A percentile compares a stretch with the other conserved stretches of the same genome.
These are phyloP conservation scores for Arabidopsis hybrid DNA, from an alignment of 441 rosid species.

Conservation along the genomic window DNA sequence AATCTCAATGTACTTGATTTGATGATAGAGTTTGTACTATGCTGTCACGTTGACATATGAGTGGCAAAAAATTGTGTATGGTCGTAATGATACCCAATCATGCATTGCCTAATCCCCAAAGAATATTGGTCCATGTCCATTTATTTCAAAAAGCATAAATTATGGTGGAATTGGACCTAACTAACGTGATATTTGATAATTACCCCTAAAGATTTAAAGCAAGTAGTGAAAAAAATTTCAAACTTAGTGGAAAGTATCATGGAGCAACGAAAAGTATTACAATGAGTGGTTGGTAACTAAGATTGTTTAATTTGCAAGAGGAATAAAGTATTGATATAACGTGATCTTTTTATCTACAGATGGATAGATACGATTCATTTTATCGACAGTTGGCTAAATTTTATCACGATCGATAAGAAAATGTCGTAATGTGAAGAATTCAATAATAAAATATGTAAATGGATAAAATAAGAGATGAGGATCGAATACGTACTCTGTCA, in stretches of 20 bases:
- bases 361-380: not conserved
- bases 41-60: slow-evolving; percentile 25
- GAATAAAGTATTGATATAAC: not conserved
- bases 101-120: slow-evolving; percentile 12
- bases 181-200: slow-evolving; percentile 8
- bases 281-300: not conserved
- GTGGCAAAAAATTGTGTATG: slow-evolving; percentile 11
- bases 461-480: slow-evolving; percentile 12
- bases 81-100: slow-evolving; percentile 23
- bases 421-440: not conserved
- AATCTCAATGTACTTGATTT: slow-evolving; percentile 10
- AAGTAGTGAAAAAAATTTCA: slow-evolving; percentile 10
- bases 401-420: slow-evolving; percentile 27
- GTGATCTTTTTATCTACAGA: slow-evolving; percentile 10
- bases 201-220: not conserved
- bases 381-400: slow-evolving; percentile 26
- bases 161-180: slow-evolving; percentile 15
- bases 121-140: slow-evolving; percentile 13
- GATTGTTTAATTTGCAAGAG: not conserved
- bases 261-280: not conserved
- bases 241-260: not conserved
- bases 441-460: slow-evolving; percentile 1
- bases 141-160: slow-evolving; percentile 8
- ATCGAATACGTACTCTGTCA: slow-evolving; percentile 60
- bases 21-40: slow-evolving; percentile 26